Evolutionary conservation across 805 yeast genomes (phyloP).

Genomic region (Cyberlindnera galapagoensis): DNA sequence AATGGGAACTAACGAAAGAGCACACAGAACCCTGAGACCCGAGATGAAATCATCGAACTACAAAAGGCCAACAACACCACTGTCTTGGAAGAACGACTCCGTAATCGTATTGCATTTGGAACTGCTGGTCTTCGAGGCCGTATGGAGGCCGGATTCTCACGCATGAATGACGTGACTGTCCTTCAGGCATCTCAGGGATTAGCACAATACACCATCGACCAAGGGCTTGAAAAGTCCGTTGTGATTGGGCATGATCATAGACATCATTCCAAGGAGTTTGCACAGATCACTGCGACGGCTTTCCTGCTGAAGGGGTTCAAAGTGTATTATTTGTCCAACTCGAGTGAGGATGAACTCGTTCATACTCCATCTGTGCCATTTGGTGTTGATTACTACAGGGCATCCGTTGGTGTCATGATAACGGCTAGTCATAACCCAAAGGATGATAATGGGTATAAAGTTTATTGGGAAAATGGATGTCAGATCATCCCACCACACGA

Average conservation of each 20-base stretch:
- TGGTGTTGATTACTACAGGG: conserved; percentile 53
- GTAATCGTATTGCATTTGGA: conserved; percentile 71
- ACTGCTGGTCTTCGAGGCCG: conserved; percentile 87
- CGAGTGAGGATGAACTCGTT: conserved; percentile 30
- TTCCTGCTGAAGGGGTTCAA: conserved; percentile 62
- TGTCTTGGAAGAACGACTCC: conserved; percentile 46
- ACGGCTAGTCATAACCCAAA: conserved; percentile 89
- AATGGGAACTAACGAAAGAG: background rate
- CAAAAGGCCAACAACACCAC: conserved; percentile 30
- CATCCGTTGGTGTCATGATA: conserved; percentile 85
- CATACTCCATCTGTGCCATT: conserved; percentile 95
- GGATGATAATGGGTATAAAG: conserved; percentile 88
- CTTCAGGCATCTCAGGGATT: conserved; percentile 87
- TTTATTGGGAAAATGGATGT: conserved; percentile 89
- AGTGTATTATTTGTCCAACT: conserved; percentile 53
- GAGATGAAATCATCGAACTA: conserved; percentile 47
- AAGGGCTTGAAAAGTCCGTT: conserved; percentile 30
- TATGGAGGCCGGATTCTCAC: conserved; percentile 87
- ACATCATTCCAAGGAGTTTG: conserved; percentile 71
- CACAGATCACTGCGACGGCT: conserved; percentile 69
- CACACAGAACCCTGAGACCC: conserved; percentile 34
- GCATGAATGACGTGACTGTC: conserved; percentile 86
- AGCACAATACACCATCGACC: conserved; percentile 38
- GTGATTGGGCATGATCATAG: conserved; percentile 94
- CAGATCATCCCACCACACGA: conserved; percentile 96